A percentile compares a stretch with the other conserved stretches of the same genome.
Evolutionary conservation across 2,329 filamentous ascomycete species (phyloP).

Genomic region (Cladosporium halotolerans): DNA sequence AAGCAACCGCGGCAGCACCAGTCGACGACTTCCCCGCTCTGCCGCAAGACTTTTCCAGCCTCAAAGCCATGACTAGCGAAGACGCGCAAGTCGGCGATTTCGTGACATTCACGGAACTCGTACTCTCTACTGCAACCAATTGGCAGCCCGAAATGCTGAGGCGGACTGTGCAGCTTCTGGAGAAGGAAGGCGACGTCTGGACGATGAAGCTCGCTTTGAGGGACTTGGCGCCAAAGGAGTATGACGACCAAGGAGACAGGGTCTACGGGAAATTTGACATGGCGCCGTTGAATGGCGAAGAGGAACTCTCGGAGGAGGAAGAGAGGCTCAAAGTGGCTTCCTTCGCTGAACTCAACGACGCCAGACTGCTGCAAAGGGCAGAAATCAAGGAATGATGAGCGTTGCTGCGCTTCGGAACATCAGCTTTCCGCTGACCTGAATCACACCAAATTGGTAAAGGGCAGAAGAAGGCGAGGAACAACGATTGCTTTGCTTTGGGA

Average conservation of each 20-base stretch:
- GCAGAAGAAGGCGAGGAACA: no score
- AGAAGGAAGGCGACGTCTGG: constrained; percentile 46
- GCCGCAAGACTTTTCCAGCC: constrained; percentile 30
- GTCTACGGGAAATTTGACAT: constrained; percentile 75
- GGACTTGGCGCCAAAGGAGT: constrained; percentile 56
- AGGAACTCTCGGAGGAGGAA: constrained; percentile 41
- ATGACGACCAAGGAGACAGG: constrained; percentile 64
- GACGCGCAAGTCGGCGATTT: constrained; percentile 55
- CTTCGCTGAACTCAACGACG: constrained; percentile 61
- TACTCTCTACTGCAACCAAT: constrained; percentile 55
- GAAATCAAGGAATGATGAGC: not conserved
- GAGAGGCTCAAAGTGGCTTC: constrained; percentile 56
- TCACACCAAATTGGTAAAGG: no score
- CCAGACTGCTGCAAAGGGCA: constrained; percentile 45
- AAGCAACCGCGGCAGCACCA: constrained; percentile 20
- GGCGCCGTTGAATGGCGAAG: constrained; percentile 52
- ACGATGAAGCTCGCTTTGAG: constrained; percentile 60
- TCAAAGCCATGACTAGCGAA: constrained; percentile 46
- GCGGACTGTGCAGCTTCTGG: constrained; percentile 57
- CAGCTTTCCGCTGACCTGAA: no score
- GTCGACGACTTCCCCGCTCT: constrained; percentile 53
- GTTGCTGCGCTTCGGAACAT: no score
- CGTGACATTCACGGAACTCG: constrained; percentile 62
- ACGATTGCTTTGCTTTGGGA: no score
- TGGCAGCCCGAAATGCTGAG: constrained; percentile 62